Evolutionary conservation across 306 rosid genomes (phyloP).

Genomic region (Acacia crassicarpa): DNA sequence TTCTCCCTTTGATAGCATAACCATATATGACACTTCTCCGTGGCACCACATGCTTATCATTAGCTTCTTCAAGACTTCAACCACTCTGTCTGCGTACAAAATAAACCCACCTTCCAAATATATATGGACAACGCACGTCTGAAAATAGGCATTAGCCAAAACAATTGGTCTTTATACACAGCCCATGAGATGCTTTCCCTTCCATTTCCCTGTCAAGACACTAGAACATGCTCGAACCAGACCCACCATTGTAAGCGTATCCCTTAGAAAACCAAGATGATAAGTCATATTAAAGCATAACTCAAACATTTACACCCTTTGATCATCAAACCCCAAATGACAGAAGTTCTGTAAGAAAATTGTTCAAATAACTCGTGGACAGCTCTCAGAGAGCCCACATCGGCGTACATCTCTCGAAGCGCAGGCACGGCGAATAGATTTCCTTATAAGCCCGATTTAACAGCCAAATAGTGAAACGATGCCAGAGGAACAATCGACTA

Average conservation of each 20-base stretch:
- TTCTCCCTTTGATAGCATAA: slow-evolving; percentile 15
- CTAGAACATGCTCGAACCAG: slow-evolving; percentile 18
- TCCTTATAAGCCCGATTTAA: slow-evolving; percentile 29
- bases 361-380: slow-evolving; percentile 28
- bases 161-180: slow-evolving; percentile 21
- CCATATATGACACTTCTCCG: slow-evolving; percentile 21
- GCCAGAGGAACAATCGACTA: slow-evolving; percentile 11
- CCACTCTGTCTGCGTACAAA: slow-evolving; percentile 21
- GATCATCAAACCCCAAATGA: slow-evolving; percentile 28
- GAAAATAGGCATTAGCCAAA: slow-evolving; percentile 24
- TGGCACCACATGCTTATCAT: slow-evolving; percentile 24
- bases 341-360: slow-evolving; percentile 23
- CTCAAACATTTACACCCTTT: slow-evolving; percentile 19
- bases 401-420: slow-evolving; percentile 11
- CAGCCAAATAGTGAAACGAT: slow-evolving; percentile 21
- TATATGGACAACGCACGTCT: slow-evolving; percentile 19
- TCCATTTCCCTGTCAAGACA: slow-evolving; percentile 11
- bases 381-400: slow-evolving; percentile 13
- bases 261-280: slow-evolving; percentile 9
- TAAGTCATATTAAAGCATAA: neutral
- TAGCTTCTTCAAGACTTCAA: slow-evolving; percentile 30
- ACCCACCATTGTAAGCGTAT: slow-evolving; percentile 22
- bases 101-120: slow-evolving; percentile 27
- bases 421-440: slow-evolving; percentile 11
- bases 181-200: slow-evolving; percentile 31